phyloP scores from a whole-genome alignment of 306 rosid genomes.

The Vigna unguiculata region DNA sequence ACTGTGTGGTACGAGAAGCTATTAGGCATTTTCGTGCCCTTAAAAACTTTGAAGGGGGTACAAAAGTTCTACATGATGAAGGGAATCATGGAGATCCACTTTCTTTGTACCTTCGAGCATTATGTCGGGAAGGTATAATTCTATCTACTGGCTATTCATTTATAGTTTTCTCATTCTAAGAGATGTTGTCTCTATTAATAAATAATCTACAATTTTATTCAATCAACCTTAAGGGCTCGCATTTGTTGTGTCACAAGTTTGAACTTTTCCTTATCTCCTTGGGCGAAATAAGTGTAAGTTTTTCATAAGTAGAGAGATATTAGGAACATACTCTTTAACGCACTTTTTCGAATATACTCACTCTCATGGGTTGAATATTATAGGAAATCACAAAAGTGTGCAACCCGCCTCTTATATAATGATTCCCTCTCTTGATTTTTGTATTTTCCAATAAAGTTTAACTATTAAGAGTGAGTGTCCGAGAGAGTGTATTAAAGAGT shows the following conservation, averaged over 20 bases:
- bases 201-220: conserved; percentile 30
- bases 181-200: conserved; percentile 26
- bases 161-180: conserved; percentile 27
- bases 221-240: neutral
- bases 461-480: too few relatives aligned
- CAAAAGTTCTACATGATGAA: conserved; percentile 67
- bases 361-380: too few relatives aligned
- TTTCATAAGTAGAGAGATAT: too few relatives aligned
- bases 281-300: neutral
- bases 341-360: too few relatives aligned
- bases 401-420: too few relatives aligned
- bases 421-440: too few relatives aligned
- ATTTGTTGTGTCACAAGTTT: neutral
- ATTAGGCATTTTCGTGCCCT: conserved; percentile 98
- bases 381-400: too few relatives aligned
- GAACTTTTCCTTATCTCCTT: neutral
- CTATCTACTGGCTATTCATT: conserved; percentile 36
- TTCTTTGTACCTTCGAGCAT: conserved; percentile 91
- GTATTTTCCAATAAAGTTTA: too few relatives aligned
- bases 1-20: conserved; percentile 86
- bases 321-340: too few relatives aligned
- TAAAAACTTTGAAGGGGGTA: conserved; percentile 75
- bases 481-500: too few relatives aligned
- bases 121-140: conserved; percentile 86
- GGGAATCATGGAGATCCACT: conserved; percentile 95